Evolutionary conservation across 768 basidiomycete species (phyloP).

Genomic region (Collybiopsis confluens): DNA sequence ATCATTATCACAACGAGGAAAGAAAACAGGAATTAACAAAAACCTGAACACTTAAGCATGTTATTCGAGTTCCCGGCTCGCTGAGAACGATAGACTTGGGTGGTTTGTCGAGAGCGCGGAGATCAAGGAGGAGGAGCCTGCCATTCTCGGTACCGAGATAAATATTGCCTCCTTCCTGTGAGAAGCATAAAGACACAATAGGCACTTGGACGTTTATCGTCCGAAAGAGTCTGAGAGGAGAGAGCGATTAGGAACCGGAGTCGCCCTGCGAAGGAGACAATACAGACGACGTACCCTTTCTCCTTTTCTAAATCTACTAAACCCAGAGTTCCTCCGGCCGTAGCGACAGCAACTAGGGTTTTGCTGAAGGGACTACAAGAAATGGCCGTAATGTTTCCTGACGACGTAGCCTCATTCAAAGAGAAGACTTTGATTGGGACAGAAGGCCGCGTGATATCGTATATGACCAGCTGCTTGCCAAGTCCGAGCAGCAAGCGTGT

Average conservation of each 20-base stretch:
- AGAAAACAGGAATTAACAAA: constrained; percentile 10
- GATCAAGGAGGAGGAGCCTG: constrained; percentile 56
- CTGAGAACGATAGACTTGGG: constrained; percentile 52
- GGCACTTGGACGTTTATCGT: constrained; percentile 48
- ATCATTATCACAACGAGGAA: too few species aligned
- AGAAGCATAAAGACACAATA: constrained; percentile 62
- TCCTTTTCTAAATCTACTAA: constrained; percentile 76
- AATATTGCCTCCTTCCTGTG: constrained; percentile 62
- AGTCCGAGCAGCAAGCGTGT: constrained; percentile 54
- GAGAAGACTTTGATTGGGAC: constrained; percentile 49
- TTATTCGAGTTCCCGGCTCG: constrained; percentile 41
- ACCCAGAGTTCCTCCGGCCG: constrained; percentile 46
- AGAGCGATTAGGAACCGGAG: constrained; percentile 1
- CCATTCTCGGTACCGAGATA: constrained; percentile 65
- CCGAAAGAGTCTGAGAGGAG: constrained; percentile 59
- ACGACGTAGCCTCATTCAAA: constrained; percentile 34
- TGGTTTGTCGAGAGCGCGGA: constrained; percentile 63
- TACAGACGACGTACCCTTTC: constrained; percentile 48
- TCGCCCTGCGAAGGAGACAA: not conserved
- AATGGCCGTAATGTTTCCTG: constrained; percentile 51
- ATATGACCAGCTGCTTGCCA: constrained; percentile 52
- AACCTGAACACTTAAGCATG: constrained; percentile 58
- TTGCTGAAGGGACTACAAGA: constrained; percentile 75
- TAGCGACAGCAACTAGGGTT: constrained; percentile 59
- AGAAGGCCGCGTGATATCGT: constrained; percentile 57